Conservation (phyloP, 176 grass and related monocot species). For the Leersia perrieri region DNA sequence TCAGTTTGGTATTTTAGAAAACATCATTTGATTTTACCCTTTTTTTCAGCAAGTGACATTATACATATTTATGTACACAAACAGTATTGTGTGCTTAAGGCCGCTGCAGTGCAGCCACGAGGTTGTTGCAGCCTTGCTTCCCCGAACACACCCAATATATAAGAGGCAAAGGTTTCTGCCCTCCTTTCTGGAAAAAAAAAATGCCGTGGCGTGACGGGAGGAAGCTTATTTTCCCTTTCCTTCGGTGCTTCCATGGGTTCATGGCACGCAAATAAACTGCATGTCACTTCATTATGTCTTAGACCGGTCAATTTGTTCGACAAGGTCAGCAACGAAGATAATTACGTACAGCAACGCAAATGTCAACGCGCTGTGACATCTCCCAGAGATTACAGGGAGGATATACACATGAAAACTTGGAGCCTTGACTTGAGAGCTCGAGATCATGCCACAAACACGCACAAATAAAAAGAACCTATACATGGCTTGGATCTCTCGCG, state of each 20-base stretch:
- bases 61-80: too few relatives aligned
- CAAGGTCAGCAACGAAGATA: neutral
- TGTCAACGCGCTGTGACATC: constrained; percentile 8
- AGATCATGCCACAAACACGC: constrained; percentile 5
- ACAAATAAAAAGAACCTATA: constrained; percentile 22
- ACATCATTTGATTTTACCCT: too few relatives aligned
- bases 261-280: neutral
- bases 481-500: constrained; percentile 16
- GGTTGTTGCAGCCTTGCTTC: too few relatives aligned
- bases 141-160: too few relatives aligned
- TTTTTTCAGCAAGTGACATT: too few relatives aligned
- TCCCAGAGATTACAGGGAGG: neutral
- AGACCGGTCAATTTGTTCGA: neutral
- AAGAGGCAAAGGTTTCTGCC: too few relatives aligned
- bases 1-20: too few relatives aligned
- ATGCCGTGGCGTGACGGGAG: too few relatives aligned
- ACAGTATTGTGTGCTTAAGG: too few relatives aligned
- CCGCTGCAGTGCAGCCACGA: too few relatives aligned
- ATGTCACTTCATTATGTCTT: neutral
- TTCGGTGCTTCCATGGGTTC: neutral
- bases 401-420: neutral
- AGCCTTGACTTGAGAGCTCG: neutral
- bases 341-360: neutral
- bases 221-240: neutral
- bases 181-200: too few relatives aligned